A percentile compares a stretch with the other conserved stretches of the same genome.
phyloP scores from a whole-genome alignment of 192 early-diverging fungal species.

The Funneliformis geosporum region DNA sequence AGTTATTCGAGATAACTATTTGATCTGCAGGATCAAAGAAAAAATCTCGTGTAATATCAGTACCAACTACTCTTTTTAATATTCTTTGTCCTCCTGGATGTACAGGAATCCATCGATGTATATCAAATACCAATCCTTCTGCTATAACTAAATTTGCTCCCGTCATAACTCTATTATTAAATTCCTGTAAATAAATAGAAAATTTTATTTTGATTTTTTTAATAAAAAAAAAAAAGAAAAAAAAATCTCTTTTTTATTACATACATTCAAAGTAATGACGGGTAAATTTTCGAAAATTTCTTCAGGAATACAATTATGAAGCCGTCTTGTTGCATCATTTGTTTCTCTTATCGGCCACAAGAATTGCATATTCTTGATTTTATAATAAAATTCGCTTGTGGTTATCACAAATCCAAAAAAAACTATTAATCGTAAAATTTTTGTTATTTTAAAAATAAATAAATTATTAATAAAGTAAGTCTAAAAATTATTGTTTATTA shows the following conservation, averaged over 20 bases:
- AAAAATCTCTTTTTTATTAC: neutral
- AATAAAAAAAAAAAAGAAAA: neutral
- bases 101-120: conserved; percentile 23
- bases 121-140: conserved; percentile 26
- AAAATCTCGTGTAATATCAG: conserved; percentile 10
- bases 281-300: neutral
- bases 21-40: neutral
- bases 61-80: conserved; percentile 26
- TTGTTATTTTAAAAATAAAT: neutral
- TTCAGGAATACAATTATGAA: conserved; percentile 1
- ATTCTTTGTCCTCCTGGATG: conserved; percentile 31
- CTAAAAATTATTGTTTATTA: neutral
- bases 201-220: too few relatives aligned
- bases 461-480: neutral
- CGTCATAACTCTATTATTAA: conserved; percentile 2
- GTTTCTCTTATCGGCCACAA: neutral
- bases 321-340: neutral
- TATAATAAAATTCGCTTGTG: conserved; percentile 7
- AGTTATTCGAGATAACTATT: neutral
- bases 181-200: neutral
- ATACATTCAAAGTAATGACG: neutral
- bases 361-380: conserved; percentile 7
- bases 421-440: neutral
- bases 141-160: conserved; percentile 23
- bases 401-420: neutral